phyloP scores from a whole-genome alignment of 306 rosid genomes.

The Cucurbita moschata region DNA sequence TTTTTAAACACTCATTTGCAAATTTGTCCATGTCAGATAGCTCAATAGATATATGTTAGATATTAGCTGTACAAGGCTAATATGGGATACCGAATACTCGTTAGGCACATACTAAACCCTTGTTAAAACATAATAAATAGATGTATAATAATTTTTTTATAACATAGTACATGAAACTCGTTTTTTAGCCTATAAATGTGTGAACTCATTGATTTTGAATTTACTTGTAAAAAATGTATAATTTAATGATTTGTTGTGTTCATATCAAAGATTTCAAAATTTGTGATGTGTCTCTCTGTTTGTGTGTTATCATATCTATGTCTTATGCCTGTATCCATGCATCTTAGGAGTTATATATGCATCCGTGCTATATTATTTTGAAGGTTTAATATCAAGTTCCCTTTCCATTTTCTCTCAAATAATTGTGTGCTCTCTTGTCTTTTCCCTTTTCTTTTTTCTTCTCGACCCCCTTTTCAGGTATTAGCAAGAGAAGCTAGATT shows the following conservation, averaged over 20 bases:
- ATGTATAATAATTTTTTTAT: background rate
- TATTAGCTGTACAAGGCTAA: background rate
- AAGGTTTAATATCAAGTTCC: background rate
- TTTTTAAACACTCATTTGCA: background rate
- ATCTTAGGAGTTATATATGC: background rate
- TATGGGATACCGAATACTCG: background rate
- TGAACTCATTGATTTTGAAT: background rate
- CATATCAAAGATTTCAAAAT: no score
- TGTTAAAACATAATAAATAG: background rate
- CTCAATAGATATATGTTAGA: background rate
- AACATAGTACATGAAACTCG: background rate
- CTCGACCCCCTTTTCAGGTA: conserved; percentile 33
- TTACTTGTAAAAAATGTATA: background rate
- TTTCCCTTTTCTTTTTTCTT: background rate
- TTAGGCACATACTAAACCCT: background rate
- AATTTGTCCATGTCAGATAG: background rate
- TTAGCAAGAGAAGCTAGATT: conserved; percentile 87
- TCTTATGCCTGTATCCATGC: background rate
- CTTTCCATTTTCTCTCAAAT: background rate
- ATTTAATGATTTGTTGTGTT: no score
- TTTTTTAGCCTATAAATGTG: background rate
- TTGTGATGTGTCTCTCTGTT: no score
- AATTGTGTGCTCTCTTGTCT: background rate
- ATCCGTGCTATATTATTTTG: no score
- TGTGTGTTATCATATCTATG: background rate